Evolutionary conservation across 2,329 filamentous ascomycete species (phyloP), one percentile per base, ranked within the genome.

Genomic region (Aureobasidium mangrovei): DNA sequence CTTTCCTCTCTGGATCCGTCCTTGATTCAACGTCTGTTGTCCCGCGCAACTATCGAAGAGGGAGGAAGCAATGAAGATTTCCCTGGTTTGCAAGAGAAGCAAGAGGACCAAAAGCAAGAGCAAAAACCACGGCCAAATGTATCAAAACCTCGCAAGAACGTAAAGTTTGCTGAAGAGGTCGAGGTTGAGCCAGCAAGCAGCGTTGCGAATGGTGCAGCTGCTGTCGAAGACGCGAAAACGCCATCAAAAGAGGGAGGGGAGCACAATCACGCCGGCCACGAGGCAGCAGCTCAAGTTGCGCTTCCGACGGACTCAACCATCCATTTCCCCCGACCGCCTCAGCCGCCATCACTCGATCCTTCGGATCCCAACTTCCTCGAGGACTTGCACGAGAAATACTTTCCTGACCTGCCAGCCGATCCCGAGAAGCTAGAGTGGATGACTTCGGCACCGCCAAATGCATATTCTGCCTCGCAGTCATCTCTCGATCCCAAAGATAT

Each of bases 391-490:
- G 73, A 83, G 26, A 95, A 96, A 69, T 98, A 95, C 78, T 98
- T 96, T 70, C 91, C 93, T 9, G 81, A 83, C 58, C 83, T 95
- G 1, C 83, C 91, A 2, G 82, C 90, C 53, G 88, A 96, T 69
- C 90, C 91, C 0, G 83, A 84, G 56, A 85, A 88, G 52, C 81
- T 96, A 3, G 87, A 88, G 24, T 98, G 91, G 91, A 93, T 97
- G 80, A 83, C 10, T 65, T 86, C 47, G 5, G 82, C 83, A 4
- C 69, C 80, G 44, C 79, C 84, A 60, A 89, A 85, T 2, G 79
- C 89, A 7, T 97, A 97, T 73, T 87, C 91, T 66, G 90, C 91
- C 0, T 78, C 81, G 10, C 83, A 88, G 58, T 75, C 79, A 39
- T 80, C 81, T 3, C 79, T 94, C n/a, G 76, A 85, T 33, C 77